Evolutionary conservation across 768 basidiomycete species (phyloP).

Genomic region (Pulveroboletus sp.): DNA sequence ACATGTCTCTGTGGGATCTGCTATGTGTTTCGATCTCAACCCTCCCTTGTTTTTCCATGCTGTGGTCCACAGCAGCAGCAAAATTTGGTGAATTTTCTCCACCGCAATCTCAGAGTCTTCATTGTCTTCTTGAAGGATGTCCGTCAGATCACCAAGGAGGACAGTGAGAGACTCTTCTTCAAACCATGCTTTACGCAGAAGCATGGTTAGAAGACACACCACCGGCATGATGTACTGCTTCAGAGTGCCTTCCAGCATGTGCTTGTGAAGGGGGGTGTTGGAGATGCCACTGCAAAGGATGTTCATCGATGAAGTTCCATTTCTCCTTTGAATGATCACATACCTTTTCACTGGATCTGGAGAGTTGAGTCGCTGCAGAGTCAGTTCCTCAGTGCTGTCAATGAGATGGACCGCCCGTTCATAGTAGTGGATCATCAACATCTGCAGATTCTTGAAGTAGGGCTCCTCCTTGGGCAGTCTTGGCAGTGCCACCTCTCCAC

Average conservation of each 20-base stretch:
- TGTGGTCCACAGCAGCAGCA: not conserved
- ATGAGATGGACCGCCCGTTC: not conserved
- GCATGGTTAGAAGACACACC: not conserved
- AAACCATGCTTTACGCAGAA: not conserved
- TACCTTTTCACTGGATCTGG: conserved; percentile 6
- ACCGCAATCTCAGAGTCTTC: not conserved
- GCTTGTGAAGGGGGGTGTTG: conserved; percentile 23
- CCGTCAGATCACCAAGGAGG: not conserved
- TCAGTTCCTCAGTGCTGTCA: conserved; percentile 1
- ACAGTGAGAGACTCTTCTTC: not conserved
- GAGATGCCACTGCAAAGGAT: conserved; percentile 16
- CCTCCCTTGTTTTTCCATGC: not conserved
- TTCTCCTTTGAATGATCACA: not conserved
- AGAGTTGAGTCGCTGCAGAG: conserved; percentile 7
- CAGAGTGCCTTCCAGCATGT: conserved; percentile 11
- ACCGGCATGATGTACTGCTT: conserved; percentile 9
- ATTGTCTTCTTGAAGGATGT: not conserved
- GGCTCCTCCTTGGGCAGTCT: no score
- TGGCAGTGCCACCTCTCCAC: accelerated
- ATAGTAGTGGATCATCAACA: not conserved
- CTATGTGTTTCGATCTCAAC: not conserved
- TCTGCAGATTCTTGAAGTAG: not conserved
- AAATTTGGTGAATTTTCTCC: conserved; percentile 12
- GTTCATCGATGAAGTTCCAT: no score
- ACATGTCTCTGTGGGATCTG: not conserved